Evolutionary conservation across 768 basidiomycete genomes (phyloP).

Genomic region (Galerina marginata): DNA sequence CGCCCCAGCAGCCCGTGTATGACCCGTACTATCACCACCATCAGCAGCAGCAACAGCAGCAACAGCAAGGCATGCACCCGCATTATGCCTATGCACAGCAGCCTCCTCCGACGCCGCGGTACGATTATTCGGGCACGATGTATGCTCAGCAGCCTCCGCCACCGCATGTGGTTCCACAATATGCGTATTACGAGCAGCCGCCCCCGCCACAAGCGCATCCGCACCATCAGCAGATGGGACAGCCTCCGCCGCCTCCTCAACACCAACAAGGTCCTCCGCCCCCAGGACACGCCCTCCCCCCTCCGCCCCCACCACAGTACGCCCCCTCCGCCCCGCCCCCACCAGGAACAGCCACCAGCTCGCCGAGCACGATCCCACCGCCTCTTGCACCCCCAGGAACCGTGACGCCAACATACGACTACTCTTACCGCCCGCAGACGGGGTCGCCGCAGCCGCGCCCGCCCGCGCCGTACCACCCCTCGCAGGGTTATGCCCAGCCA

Average conservation of each 20-base stretch:
- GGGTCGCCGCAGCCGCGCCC: slow-evolving; percentile 21
- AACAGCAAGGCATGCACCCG: slow-evolving; percentile 9
- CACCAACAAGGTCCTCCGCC: slow-evolving; percentile 20
- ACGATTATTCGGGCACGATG: slow-evolving; percentile 33
- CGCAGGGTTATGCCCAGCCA: slow-evolving; percentile 13
- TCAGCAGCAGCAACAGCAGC: slow-evolving; percentile 23
- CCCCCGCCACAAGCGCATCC: slow-evolving; percentile 34
- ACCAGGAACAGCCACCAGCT: slow-evolving; percentile 11
- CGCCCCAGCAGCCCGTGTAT: slow-evolving; percentile 32
- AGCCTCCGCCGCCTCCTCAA: slow-evolving; percentile 19
- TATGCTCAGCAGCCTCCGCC: slow-evolving; percentile 30
- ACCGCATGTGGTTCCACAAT: slow-evolving; percentile 25
- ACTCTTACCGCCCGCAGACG: slow-evolving; percentile 21
- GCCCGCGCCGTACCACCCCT: slow-evolving; percentile 6
- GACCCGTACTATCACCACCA: slow-evolving; percentile 38
- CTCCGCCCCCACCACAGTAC: slow-evolving; percentile 22
- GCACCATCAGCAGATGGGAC: slow-evolving; percentile 30
- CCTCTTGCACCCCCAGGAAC: slow-evolving; percentile 23
- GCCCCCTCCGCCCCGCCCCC: slow-evolving; percentile 9
- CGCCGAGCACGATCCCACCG: slow-evolving; percentile 23
- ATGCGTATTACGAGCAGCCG: slow-evolving; percentile 34
- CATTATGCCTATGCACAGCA: slow-evolving; percentile 30
- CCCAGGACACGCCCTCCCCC: slow-evolving; percentile 16
- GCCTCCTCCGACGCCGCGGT: slow-evolving; percentile 26
- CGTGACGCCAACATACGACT: slow-evolving; percentile 19